Evolutionary conservation across 2,329 filamentous ascomycete genomes (phyloP), one percentile per base, ranked within the genome.

Genomic region (Geosmithia flava): DNA sequence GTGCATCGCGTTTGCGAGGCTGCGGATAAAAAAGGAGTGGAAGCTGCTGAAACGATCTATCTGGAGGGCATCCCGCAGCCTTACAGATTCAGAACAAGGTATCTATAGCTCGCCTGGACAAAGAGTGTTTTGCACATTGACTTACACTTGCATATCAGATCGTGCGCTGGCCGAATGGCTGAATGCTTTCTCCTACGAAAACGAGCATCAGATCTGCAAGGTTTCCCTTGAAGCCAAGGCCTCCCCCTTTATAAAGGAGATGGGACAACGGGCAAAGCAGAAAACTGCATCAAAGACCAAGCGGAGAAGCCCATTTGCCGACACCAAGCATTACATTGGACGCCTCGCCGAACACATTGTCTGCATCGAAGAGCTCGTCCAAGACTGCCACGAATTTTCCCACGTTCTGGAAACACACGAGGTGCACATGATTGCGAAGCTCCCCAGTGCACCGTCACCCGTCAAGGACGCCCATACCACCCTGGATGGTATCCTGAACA

Each of bases 331-430:
- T 53, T 59, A 62, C 33, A 54, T 76, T 7, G 70, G 72, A 2
- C 62, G 71, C 1, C 54, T 77, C 2, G 66, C 66, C n/a, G 56
- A 68, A 20, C 67, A 68, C 47, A 55, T 69, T 2, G 62, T 68
- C 10, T 64, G 66, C 1, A 56, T 63, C 0, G 58, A 60, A 3
- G 52, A 64, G 8, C 58, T 76, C 1, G 45, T 74, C 1, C 52
- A 59, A 7, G 61, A 66, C 46, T 37, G 55, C 59, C 2, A 45
- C 44, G 3, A 49, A 51, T 19, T 42, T 40, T 72, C 1, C 54
- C 74, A 1, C 54, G 60, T 19, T 49, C 53, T 8, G 63, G 54
- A 37, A 3, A 37, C 33, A 11, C 13, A 37, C 47, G 41, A 55
- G 2, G 57, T 68, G 29, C 49, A 49, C 7, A 48, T 42, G 13